These are phyloP conservation scores for Elsinoe ampelina DNA, from an alignment of 2,329 filamentous ascomycete species.

Conservation along the genomic window DNA sequence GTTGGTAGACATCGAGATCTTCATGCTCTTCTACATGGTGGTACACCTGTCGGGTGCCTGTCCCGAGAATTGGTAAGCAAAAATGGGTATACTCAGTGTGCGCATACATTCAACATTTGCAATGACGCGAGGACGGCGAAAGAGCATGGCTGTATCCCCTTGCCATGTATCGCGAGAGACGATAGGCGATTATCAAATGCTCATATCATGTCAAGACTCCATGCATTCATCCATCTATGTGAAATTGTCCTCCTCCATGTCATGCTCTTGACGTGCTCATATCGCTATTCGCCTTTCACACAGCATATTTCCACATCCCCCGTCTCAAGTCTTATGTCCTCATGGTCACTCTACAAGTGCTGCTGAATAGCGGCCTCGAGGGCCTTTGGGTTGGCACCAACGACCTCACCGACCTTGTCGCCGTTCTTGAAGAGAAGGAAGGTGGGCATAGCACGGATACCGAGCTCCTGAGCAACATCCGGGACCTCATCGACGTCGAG, in stretches of 20 bases:
- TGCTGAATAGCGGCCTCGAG: slow-evolving; percentile 47
- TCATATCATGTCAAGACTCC: neutral
- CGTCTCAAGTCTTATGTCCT: too few species aligned
- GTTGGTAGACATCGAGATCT: neutral
- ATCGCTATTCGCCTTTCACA: neutral
- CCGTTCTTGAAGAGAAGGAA: slow-evolving; percentile 79
- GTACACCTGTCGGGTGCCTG: too few species aligned
- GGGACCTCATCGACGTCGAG: slow-evolving; percentile 79
- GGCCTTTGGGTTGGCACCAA: slow-evolving; percentile 71
- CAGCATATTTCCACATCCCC: neutral
- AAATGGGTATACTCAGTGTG: too few species aligned
- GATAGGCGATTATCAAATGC: too few species aligned
- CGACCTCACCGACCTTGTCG: slow-evolving; percentile 60
- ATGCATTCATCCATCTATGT: neutral
- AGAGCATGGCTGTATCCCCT: too few species aligned
- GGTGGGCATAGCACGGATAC: slow-evolving; percentile 85
- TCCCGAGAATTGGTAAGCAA: too few species aligned
- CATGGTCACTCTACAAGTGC: slow-evolving; percentile 22
- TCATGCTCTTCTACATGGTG: too few species aligned
- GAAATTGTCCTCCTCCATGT: neutral
- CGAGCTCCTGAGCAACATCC: slow-evolving; percentile 65
- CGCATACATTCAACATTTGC: too few species aligned
- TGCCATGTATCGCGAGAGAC: too few species aligned
- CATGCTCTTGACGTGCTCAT: neutral
- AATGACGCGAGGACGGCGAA: too few species aligned